Percentiles rank a stretch among this genome's conserved stretches.
These are phyloP conservation scores for Dictyostelium firmibasis DNA, from an alignment of 78 protist species.

Conservation along the genomic window DNA sequence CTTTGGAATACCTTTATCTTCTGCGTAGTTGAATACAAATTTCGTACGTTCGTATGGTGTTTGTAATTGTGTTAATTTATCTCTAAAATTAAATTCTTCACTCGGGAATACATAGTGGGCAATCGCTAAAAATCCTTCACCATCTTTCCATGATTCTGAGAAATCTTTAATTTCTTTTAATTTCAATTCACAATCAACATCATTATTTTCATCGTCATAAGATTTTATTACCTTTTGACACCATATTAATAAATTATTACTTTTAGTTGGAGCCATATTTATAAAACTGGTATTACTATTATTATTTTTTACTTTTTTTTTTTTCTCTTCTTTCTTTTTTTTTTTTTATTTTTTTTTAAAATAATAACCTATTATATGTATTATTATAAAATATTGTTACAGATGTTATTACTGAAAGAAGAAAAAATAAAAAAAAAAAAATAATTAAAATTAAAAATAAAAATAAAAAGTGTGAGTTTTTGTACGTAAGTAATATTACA, in stretches of 20 bases:
- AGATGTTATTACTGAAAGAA: not conserved
- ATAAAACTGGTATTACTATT: not conserved
- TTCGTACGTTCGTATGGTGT: not conserved
- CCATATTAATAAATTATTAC: slow-evolving; percentile 55
- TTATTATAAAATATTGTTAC: too few species aligned
- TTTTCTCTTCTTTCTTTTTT: too few species aligned
- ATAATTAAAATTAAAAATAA: too few species aligned
- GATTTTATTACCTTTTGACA: slow-evolving; percentile 25
- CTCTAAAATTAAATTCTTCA: slow-evolving; percentile 4
- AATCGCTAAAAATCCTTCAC: slow-evolving; percentile 28
- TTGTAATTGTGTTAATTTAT: not conserved
- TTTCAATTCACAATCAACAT: not conserved
- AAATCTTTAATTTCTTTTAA: slow-evolving; percentile 29
- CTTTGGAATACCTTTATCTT: slow-evolving; percentile 57
- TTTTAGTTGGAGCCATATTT: slow-evolving; percentile 13
- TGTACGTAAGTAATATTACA: not conserved
- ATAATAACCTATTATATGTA: too few species aligned
- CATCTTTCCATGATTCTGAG: slow-evolving; percentile 72
- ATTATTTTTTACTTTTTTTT: too few species aligned
- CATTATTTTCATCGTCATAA: not conserved
- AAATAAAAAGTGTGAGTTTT: not conserved
- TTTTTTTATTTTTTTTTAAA: too few species aligned
- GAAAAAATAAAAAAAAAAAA: too few species aligned
- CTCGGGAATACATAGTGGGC: slow-evolving; percentile 13
- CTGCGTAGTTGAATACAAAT: slow-evolving; percentile 17